phyloP scores from a whole-genome alignment of 768 basidiomycete species.

The Termitomyces sp. region DNA sequence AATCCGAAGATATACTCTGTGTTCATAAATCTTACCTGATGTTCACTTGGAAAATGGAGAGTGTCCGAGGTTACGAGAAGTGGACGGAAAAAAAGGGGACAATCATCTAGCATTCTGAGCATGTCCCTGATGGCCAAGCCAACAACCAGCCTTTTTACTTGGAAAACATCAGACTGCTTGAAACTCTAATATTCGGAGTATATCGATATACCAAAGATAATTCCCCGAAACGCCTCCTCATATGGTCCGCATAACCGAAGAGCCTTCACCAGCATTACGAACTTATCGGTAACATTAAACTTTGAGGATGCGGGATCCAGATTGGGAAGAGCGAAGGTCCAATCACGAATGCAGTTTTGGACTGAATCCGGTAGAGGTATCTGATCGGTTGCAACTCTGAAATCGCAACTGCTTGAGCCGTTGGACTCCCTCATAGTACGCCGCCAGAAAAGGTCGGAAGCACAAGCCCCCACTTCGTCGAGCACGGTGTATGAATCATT shows the following conservation, averaged over 20 bases:
- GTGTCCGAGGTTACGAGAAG: slow-evolving; percentile 40
- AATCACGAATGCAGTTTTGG: slow-evolving; percentile 49
- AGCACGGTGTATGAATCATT: slow-evolving; percentile 43
- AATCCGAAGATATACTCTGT: background rate
- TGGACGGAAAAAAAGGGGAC: slow-evolving; percentile 53
- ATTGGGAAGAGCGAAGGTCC: slow-evolving; percentile 64
- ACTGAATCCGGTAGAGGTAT: slow-evolving; percentile 22
- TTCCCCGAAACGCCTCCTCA: slow-evolving; percentile 59
- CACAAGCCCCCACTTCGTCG: slow-evolving; percentile 62
- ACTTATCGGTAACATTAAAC: slow-evolving; percentile 70
- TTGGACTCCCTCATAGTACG: slow-evolving; percentile 43
- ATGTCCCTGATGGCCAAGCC: slow-evolving; percentile 61
- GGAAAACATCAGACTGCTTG: slow-evolving; percentile 8
- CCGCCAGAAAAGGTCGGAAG: slow-evolving; percentile 69
- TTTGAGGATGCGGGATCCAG: slow-evolving; percentile 50
- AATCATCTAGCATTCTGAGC: slow-evolving; percentile 50
- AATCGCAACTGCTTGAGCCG: slow-evolving; percentile 31
- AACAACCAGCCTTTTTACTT: slow-evolving; percentile 52
- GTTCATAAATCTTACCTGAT: slow-evolving; percentile 19
- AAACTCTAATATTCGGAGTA: background rate
- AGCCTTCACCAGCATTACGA: slow-evolving; percentile 55
- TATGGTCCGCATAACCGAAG: slow-evolving; percentile 52
- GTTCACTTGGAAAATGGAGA: slow-evolving; percentile 10
- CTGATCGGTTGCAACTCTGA: slow-evolving; percentile 30
- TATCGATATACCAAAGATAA: slow-evolving; percentile 54